Evolutionary conservation across 495 filamentous ascomycete genomes (phyloP), one percentile per base, ranked within the genome.

Genomic region (Podospora pseudopauciseta): DNA sequence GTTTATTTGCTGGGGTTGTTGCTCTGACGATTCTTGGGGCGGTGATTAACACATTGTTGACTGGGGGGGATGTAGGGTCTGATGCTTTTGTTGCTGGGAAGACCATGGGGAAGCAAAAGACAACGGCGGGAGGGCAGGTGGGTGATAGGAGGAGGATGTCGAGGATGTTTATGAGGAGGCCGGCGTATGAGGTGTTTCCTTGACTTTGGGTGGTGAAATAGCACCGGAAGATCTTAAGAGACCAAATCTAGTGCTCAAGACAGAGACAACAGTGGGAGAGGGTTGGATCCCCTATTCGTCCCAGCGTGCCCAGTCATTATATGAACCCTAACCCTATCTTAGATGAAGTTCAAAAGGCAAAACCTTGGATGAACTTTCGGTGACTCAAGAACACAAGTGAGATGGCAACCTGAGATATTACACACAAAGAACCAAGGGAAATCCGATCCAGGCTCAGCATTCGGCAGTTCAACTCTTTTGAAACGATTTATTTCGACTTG

Each of bases 131-230:
- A 55, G 39, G 49, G 64, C 18, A 28, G 70, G 61, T 16, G 28
- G 39, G 7, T 66, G 58, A 54, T 23, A 13, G 49, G 61, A 16
- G 56, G 27, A 56, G 58, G 61, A 49, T 23, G 60, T 19, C 53
- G 65, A 55, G 64, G 54, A 44, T 67, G 65, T 55, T 65, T 54
- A 58, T 55, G 56, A 67, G 59, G 63, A 75, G 71, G 61, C 58
- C 71, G 19, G 71, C 69, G 5, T 75, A 75, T 70, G 67, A 70
- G 64, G 65, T 63, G 2, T 74, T 72, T 70, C 70, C 68, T 19
- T 74, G 61, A 65, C 3, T 20, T 16, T 23, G 54, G 20, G 2
- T 15, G 28, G 18, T n/a, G 5, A 58, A 11, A 18, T 58, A 13
- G 23, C 6, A 26, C 7, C 2, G 13, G 55, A 20, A 20, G n/a